Evolutionary conservation across 1,284 basidiomycete species (phyloP).

Genomic region (Serendipita sp.): DNA sequence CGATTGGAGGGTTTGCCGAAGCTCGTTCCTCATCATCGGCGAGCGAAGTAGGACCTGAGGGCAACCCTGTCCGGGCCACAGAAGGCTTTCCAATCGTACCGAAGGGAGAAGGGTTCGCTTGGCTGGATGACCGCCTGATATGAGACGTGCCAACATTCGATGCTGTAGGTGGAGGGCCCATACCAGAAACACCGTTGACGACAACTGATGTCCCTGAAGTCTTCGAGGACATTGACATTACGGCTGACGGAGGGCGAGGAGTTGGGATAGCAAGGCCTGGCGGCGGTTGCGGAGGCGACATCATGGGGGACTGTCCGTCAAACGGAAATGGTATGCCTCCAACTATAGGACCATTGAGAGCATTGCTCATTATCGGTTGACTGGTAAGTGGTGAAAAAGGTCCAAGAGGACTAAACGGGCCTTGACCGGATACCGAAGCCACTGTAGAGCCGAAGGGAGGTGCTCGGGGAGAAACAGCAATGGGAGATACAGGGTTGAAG

Average conservation of each 20-base stretch:
- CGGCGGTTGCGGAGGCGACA: background rate
- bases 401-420: background rate
- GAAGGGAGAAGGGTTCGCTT: slow-evolving; percentile 4
- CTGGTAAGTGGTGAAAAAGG: background rate
- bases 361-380: background rate
- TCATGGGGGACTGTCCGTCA: background rate
- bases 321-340: background rate
- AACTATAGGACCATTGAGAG: slow-evolving; percentile 3
- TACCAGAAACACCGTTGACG: background rate
- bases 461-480: background rate
- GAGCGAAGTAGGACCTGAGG: background rate
- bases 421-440: background rate
- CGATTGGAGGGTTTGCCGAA: slow-evolving; percentile 32
- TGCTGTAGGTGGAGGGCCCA: background rate
- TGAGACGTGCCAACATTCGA: background rate
- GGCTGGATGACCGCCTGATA: background rate
- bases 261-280: background rate
- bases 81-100: background rate
- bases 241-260: background rate
- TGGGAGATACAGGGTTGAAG: background rate
- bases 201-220: background rate
- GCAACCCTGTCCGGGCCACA: background rate
- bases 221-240: background rate
- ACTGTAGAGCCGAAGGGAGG: background rate
- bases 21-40: slow-evolving; percentile 8